Evolutionary conservation across 495 filamentous ascomycete species (phyloP).

Genomic region (Penicilliopsis zonata): DNA sequence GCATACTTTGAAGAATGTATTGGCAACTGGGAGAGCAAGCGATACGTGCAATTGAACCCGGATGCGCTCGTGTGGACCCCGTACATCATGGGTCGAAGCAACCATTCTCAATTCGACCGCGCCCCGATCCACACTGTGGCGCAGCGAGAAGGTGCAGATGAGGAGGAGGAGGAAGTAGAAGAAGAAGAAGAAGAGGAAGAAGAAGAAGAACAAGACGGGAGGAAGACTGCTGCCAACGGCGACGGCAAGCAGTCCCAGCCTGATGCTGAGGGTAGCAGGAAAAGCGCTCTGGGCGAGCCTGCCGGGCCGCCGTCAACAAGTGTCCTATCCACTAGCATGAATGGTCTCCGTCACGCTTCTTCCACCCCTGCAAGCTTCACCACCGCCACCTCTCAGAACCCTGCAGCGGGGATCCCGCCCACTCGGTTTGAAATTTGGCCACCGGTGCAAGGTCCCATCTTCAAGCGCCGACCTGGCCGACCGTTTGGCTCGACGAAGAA

Average conservation of each 20-base stretch:
- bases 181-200: conserved; percentile 30
- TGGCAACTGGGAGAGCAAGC: conserved; percentile 72
- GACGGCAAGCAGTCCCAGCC: conserved; percentile 15
- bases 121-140: conserved; percentile 80
- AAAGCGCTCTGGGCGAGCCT: conserved; percentile 12
- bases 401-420: conserved; percentile 49
- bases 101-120: conserved; percentile 73
- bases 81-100: conserved; percentile 85
- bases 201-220: conserved; percentile 18
- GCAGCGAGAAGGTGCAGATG: conserved; percentile 57
- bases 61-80: conserved; percentile 88
- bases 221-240: conserved; percentile 18
- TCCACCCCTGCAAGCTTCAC: conserved; percentile 4
- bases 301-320: conserved; percentile 29
- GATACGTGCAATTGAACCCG: conserved; percentile 73
- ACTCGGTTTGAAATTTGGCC: conserved; percentile 80
- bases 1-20: conserved; percentile 76
- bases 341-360: conserved; percentile 18
- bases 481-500: conserved; percentile 18
- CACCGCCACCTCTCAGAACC: conserved; percentile 10
- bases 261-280: conserved; percentile 1
- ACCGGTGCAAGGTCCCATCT: conserved; percentile 47
- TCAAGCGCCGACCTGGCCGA: conserved; percentile 35
- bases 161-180: conserved; percentile 38
- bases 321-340: conserved; percentile 16